A percentile compares a stretch with the other conserved stretches of the same genome.
These are phyloP conservation scores for Heterobasidion parviporum DNA, from an alignment of 1,284 basidiomycete species.

Conservation along the genomic window DNA sequence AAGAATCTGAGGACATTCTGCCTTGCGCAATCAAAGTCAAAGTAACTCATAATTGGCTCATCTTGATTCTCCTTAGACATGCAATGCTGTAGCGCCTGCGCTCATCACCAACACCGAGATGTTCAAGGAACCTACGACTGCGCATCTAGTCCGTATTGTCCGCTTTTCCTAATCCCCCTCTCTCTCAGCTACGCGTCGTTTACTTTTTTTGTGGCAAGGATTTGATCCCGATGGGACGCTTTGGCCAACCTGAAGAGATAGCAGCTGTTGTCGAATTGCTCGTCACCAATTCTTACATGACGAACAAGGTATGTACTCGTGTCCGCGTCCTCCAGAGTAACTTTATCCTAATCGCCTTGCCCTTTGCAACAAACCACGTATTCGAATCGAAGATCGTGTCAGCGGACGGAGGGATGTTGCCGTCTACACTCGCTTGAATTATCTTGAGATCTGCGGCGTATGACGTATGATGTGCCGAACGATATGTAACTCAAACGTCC, in stretches of 20 bases:
- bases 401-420: conserved; percentile 25
- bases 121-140: conserved; percentile 30
- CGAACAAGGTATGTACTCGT: conserved; percentile 36
- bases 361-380: background rate
- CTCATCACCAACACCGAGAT: conserved; percentile 41
- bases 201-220: conserved; percentile 18
- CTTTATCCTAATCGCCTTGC: background rate
- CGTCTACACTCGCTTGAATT: conserved; percentile 5
- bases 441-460: background rate
- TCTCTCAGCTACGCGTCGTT: background rate
- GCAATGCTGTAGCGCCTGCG: conserved; percentile 46
- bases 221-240: conserved; percentile 40
- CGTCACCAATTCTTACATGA: conserved; percentile 43
- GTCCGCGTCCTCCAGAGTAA: background rate
- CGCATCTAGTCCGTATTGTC: conserved; percentile 24
- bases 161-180: background rate
- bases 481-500: too few species aligned
- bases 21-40: background rate
- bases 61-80: conserved; percentile 26
- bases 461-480: too few species aligned
- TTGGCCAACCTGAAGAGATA: conserved; percentile 43
- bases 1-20: too few species aligned
- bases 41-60: background rate
- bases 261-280: conserved; percentile 41
- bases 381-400: conserved; percentile 24